A percentile compares a stretch with the other conserved stretches of the same genome.
Conservation (phyloP, 2,329 filamentous ascomycete species). For the Paradendryphiella salina region DNA sequence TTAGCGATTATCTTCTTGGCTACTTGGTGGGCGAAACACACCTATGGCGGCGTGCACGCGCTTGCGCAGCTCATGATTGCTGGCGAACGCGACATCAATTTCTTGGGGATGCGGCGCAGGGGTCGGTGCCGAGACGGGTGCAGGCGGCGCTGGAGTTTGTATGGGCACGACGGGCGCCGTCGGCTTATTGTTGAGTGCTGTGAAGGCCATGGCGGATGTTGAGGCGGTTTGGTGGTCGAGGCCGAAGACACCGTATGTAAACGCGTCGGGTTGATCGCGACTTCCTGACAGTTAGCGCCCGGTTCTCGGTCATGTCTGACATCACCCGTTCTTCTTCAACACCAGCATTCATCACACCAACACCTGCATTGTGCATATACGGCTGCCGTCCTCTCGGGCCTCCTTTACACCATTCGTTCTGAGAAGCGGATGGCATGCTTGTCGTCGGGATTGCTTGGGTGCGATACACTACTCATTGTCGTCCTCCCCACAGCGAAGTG, state of each 20-base stretch:
- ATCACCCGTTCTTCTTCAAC: conserved; percentile 10
- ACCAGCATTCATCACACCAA: neutral
- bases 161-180: conserved; percentile 12
- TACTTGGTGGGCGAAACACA: conserved; percentile 12
- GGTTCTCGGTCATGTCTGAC: conserved; percentile 8
- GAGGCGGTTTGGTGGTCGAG: conserved; percentile 12
- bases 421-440: too few relatives aligned
- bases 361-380: too few relatives aligned
- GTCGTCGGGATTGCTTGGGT: too few relatives aligned
- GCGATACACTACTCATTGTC: too few relatives aligned
- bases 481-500: too few relatives aligned
- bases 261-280: conserved; percentile 20
- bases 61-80: conserved; percentile 43
- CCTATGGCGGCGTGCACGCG: conserved; percentile 46
- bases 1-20: neutral
- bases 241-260: conserved; percentile 1
- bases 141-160: conserved; percentile 7
- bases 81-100: conserved; percentile 41
- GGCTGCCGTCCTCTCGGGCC: too few relatives aligned
- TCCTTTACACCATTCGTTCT: too few relatives aligned
- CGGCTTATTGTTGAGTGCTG: conserved; percentile 25
- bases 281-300: conserved; percentile 16
- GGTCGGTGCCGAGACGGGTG: neutral
- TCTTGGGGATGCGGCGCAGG: conserved; percentile 31
- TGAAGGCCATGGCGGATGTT: conserved; percentile 26